These are phyloP conservation scores for Mycena maculata DNA, from an alignment of 768 basidiomycete genomes.

Conservation along the genomic window DNA sequence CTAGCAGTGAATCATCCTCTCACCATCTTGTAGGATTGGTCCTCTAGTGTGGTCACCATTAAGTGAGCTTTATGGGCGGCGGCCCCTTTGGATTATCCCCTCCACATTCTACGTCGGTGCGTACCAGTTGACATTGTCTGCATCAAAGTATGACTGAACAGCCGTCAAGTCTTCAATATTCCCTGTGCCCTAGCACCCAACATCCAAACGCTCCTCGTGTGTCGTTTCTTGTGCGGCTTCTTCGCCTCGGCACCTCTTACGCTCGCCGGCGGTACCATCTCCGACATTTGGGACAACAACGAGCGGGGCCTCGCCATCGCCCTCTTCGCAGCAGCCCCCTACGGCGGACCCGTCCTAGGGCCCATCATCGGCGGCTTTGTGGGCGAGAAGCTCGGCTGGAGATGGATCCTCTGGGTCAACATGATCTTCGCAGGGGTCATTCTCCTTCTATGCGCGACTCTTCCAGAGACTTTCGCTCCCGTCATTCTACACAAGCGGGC, in stretches of 20 bases:
- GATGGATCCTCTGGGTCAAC: slow-evolving; percentile 53
- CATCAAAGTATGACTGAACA: background rate
- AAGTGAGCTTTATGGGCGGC: slow-evolving; percentile 54
- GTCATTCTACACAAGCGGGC: slow-evolving; percentile 54
- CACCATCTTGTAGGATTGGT: slow-evolving; percentile 24
- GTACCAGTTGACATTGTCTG: slow-evolving; percentile 20
- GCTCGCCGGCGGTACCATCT: slow-evolving; percentile 51
- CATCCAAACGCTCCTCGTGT: slow-evolving; percentile 46
- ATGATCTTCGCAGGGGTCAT: slow-evolving; percentile 54
- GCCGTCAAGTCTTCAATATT: slow-evolving; percentile 34
- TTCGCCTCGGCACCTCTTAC: slow-evolving; percentile 54
- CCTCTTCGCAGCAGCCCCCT: slow-evolving; percentile 54
- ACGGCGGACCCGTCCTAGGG: slow-evolving; percentile 54
- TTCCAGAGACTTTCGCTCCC: slow-evolving; percentile 63
- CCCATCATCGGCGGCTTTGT: slow-evolving; percentile 64
- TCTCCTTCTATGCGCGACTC: slow-evolving; percentile 31
- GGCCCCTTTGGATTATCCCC: slow-evolving; percentile 51
- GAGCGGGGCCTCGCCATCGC: slow-evolving; percentile 56
- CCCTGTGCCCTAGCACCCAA: slow-evolving; percentile 52
- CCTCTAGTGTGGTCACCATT: slow-evolving; percentile 42
- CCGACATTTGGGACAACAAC: slow-evolving; percentile 53
- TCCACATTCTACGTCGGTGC: slow-evolving; percentile 51
- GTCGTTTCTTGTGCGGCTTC: slow-evolving; percentile 52
- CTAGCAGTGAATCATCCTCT: slow-evolving; percentile 32
- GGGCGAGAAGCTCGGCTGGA: slow-evolving; percentile 53